Base-by-base conservation (phyloP, 1,284 basidiomycete genomes). In the Cryptococcus maquisensis region DNA sequence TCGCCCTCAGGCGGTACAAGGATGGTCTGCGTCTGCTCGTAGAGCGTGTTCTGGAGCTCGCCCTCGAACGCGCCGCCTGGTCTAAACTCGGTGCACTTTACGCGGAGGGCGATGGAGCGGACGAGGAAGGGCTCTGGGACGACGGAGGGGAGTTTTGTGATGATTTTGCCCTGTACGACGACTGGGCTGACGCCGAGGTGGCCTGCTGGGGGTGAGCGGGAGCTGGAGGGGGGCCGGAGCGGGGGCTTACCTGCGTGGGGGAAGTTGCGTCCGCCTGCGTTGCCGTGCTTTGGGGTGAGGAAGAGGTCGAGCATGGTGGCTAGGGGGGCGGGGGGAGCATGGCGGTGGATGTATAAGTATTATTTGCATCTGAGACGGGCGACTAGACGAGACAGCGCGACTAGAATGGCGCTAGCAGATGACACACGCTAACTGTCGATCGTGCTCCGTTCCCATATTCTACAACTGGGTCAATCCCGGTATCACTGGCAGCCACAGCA, bases 111-210 rank as follows among this genome's bases (percentile, higher is more conserved):
- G 39, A 74, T 58, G 3, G 47, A 54, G 13, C 57, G 60, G 44
- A 69, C 64, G 9, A 54, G 60, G 24, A 44, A 24, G 7, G 72
- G 59, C 0, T 57, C 49, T n/a, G 55, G 48, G 45, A 48, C 51
- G 12, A 61, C 56, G 7, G 57, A 57, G 4, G 59, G 59, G 2
- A 66, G 53, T 47, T 61, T 60, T 32, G 66, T 59, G 24, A 49
- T 50, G 32, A 62, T 49, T 4, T 54, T 54, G 23, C 72, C 72
- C 3, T 50, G 37, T 18, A 71, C 28, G 24, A 59, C 41, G 39
- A 74, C 71, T 2, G 67, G 65, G 10, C 68, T 65, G 5, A 72
- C 57, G n/a, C 72, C 72, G 52, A 71, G 67, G 51, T 69, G 62
- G 35, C 72, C 72, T 74, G 46, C 24, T 10, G 13, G 35, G 49